Conservation (phyloP, 768 basidiomycete genomes). For the Suillus subalutaceus region DNA sequence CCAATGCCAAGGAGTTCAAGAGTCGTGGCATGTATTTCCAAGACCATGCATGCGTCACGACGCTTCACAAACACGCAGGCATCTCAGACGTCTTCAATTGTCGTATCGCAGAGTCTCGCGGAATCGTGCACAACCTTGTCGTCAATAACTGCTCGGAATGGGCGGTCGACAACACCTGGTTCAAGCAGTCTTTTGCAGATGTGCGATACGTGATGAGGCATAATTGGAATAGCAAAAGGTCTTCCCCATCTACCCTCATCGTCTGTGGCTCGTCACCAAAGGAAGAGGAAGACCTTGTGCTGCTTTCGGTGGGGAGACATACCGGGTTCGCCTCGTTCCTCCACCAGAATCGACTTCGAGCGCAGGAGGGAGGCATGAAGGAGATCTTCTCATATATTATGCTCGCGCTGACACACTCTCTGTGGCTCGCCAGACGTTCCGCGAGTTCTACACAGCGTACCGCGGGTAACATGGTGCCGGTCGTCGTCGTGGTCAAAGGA, state of each 20-base stretch:
- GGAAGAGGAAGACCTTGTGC: background rate
- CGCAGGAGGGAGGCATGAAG: background rate
- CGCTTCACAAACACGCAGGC: constrained; percentile 4
- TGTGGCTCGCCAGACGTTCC: background rate
- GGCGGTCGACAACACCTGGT: background rate
- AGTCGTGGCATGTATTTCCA: constrained; percentile 34
- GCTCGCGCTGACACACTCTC: background rate
- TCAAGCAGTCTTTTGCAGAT: constrained; percentile 5
- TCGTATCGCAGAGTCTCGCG: constrained; percentile 21
- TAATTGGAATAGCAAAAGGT: constrained; percentile 5
- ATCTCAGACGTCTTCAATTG: background rate
- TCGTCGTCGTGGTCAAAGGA: constrained; percentile 21
- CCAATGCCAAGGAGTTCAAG: constrained; percentile 29
- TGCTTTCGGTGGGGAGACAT: background rate
- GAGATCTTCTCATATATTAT: constrained; percentile 7
- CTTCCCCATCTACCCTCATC: constrained; percentile 7
- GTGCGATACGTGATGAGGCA: background rate
- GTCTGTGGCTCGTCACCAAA: background rate
- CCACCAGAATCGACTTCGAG: background rate
- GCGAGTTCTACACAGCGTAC: constrained; percentile 17
- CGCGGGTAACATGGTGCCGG: constrained; percentile 18
- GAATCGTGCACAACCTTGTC: constrained; percentile 26
- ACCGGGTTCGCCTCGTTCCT: background rate
- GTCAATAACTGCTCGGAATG: constrained; percentile 17
- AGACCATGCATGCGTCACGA: constrained; percentile 33